These are phyloP conservation scores for Pelargonium cotyledonis DNA, from an alignment of 441 rosid genomes.

Conservation along the genomic window DNA sequence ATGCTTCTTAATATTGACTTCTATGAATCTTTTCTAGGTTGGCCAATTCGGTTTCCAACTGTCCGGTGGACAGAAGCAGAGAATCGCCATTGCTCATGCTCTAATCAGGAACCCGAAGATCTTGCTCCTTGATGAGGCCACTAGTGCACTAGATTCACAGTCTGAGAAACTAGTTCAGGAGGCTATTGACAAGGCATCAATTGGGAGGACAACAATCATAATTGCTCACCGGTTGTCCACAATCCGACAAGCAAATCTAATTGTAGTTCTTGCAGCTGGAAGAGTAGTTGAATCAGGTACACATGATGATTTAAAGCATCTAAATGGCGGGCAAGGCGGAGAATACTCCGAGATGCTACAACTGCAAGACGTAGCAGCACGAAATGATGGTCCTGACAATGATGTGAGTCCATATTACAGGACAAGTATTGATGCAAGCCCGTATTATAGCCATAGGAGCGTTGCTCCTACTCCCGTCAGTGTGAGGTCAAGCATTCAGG, in stretches of 20 bases:
- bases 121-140: conserved; percentile 62
- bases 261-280: conserved; percentile 52
- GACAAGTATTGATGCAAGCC: conserved; percentile 4
- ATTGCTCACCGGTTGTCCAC: conserved; percentile 63
- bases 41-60: conserved; percentile 64
- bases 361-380: conserved; percentile 34
- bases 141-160: conserved; percentile 60
- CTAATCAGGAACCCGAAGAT: conserved; percentile 57
- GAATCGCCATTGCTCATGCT: conserved; percentile 67
- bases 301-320: conserved; percentile 41
- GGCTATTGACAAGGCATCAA: conserved; percentile 54
- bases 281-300: conserved; percentile 57
- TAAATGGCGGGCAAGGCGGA: conserved; percentile 29
- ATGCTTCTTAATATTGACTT: neutral
- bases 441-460: neutral
- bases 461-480: conserved; percentile 39
- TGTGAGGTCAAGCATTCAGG: conserved; percentile 33
- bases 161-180: conserved; percentile 59
- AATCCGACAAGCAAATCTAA: conserved; percentile 38
- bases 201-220: conserved; percentile 53
- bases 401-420: conserved; percentile 16
- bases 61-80: conserved; percentile 71
- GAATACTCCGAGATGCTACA: conserved; percentile 49
- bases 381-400: conserved; percentile 24
- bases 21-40: conserved; percentile 32